phyloP scores from a whole-genome alignment of 2,329 filamentous ascomycete species.

The Lachnellula occidentalis region DNA sequence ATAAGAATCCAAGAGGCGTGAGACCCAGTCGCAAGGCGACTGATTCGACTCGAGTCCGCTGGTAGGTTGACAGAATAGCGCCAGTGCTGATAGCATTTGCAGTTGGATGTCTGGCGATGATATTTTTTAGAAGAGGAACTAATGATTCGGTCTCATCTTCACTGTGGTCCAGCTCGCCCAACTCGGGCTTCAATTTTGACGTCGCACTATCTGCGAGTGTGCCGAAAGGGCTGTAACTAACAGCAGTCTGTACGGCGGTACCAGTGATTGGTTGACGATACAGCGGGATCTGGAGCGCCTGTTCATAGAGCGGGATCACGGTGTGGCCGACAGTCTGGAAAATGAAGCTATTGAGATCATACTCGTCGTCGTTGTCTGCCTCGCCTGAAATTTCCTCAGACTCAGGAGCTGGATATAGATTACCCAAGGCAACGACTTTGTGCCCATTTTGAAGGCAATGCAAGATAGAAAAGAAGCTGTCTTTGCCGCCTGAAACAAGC shows the following conservation, averaged over 20 bases:
- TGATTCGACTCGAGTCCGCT: conserved; percentile 91
- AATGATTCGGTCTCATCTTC: conserved; percentile 86
- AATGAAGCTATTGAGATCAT: conserved; percentile 96
- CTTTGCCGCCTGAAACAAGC: conserved; percentile 92
- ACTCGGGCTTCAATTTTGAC: not conserved
- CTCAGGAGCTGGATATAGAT: conserved; percentile 61
- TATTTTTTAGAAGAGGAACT: conserved; percentile 62
- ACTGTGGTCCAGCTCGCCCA: conserved; percentile 6
- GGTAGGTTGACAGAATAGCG: conserved; percentile 91
- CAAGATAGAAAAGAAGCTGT: conserved; percentile 88
- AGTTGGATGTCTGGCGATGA: conserved; percentile 66
- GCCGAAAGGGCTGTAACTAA: conserved; percentile 54
- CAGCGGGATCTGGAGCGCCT: conserved; percentile 73
- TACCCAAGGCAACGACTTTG: conserved; percentile 79
- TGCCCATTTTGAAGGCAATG: conserved; percentile 88
- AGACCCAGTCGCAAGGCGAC: conserved; percentile 81
- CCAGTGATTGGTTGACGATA: conserved; percentile 77
- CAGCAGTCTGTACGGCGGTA: conserved; percentile 60
- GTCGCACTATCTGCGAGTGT: not conserved
- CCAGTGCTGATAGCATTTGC: conserved; percentile 85
- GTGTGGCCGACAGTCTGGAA: conserved; percentile 95
- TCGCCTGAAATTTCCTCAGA: conserved; percentile 5
- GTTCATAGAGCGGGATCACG: conserved; percentile 77
- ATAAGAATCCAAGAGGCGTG: conserved; percentile 77
- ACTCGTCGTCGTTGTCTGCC: conserved; percentile 36